Base-by-base conservation (phyloP, 140 eudicot species). In the Bidens hawaiensis region DNA sequence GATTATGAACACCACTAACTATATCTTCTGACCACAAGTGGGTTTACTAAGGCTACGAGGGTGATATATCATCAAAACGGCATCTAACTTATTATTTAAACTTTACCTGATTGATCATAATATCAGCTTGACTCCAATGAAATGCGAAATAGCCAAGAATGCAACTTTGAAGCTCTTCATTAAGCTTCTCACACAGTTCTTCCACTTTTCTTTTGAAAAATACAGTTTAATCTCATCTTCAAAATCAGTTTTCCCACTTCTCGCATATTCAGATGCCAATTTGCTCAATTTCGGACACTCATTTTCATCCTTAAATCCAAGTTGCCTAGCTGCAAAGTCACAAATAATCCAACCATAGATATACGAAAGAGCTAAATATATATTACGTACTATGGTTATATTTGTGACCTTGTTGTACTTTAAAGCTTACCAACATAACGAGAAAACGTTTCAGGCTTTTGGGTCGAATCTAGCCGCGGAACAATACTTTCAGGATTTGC, bases 141-240 rank as follows among this genome's bases (percentile, higher is more conserved):
- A 83, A 88, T 7, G 86, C 85, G 58, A 93, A 88, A 50, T 93
- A 93, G 0, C 74, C 81, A 65, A 88, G 88, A 64, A 85, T 75
- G 53, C 99, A 93, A 70, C 89, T 83, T 34, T 93, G 94, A 53
- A 93, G 78, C 73, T 93, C 99, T 53, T 83, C 85, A 22, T 81
- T 78, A 18, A 93, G 79, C 63, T 83, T 85, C 38, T 68, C 75
- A 17, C 80, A 85, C 16, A 88, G 63, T 13, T 27, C 60, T 1
- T 85, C 83, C 3, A 73, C 90, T 14, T 38, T 52, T 88, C 79
- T 11, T 72, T 67, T 1, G 81, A 73, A 28, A 93, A 83, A 68
- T 76, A 93, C 28, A 70, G 86, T 21, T 53, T 75, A 0, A 93
- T 70, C 14, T 23, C 55, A 4, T 76, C 84, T 8, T 88, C 77